Conservation (phyloP, 208 protist species). For the Balamuthia mandrillaris region DNA sequence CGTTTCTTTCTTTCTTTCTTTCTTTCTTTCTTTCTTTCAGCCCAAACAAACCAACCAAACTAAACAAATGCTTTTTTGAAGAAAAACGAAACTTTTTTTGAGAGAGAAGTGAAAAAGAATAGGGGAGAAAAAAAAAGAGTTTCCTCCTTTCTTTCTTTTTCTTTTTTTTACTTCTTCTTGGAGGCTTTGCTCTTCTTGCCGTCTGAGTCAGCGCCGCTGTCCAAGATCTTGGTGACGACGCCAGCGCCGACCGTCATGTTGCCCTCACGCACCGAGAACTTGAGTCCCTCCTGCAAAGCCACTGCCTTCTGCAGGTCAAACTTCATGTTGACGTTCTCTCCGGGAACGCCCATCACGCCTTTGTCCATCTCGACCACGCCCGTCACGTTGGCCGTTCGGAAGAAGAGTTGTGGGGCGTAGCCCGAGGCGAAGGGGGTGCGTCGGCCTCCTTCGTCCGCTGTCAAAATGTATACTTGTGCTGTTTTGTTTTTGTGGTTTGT, state of each 20-base stretch:
- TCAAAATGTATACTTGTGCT: constrained; percentile 95
- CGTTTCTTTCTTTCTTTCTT: too few species aligned
- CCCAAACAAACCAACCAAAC: too few species aligned
- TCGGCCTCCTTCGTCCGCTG: constrained; percentile 96
- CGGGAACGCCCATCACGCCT: constrained; percentile 93
- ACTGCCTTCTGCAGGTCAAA: constrained; percentile 89
- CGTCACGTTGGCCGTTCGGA: constrained; percentile 95
- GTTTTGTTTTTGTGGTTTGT: constrained; percentile 90
- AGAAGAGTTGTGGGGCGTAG: constrained; percentile 97
- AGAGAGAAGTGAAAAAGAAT: too few species aligned
- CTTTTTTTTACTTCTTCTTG: too few species aligned
- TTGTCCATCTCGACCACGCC: constrained; percentile 88
- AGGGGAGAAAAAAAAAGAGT: too few species aligned
- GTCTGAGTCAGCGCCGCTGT: too few species aligned
- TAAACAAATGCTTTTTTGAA: too few species aligned
- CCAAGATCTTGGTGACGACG: constrained; percentile 90
- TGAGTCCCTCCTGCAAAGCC: constrained; percentile 87
- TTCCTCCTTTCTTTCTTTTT: too few species aligned
- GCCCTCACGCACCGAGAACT: constrained; percentile 97
- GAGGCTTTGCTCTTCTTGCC: too few species aligned
- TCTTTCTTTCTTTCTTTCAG: too few species aligned
- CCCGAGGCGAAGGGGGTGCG: constrained; percentile 95
- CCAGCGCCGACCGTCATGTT: constrained; percentile 96
- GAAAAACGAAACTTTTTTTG: too few species aligned
- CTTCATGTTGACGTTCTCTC: constrained; percentile 91